Conservation (phyloP, 2,329 filamentous ascomycete genomes). For the Colletotrichum zoysiae region DNA sequence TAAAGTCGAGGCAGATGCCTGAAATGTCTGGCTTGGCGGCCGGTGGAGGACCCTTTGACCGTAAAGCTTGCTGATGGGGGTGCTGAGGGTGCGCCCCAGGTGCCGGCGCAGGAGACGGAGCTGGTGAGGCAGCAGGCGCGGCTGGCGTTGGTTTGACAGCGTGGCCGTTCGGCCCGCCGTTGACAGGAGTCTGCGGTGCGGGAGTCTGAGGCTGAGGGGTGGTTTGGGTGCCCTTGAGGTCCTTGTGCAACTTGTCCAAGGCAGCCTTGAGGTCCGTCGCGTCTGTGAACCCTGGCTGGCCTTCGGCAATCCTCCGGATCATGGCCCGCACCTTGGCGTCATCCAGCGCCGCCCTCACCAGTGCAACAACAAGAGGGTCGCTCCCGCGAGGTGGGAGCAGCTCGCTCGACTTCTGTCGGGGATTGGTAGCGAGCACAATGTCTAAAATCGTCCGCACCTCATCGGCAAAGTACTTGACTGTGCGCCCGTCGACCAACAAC, state of each 20-base stretch:
- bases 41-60: constrained; percentile 68
- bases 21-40: constrained; percentile 70
- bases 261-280: constrained; percentile 66
- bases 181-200: constrained; percentile 49
- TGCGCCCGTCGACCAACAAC: constrained; percentile 66
- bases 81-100: constrained; percentile 39
- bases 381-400: constrained; percentile 66
- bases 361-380: constrained; percentile 67
- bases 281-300: constrained; percentile 64
- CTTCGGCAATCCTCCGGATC: constrained; percentile 66
- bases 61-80: constrained; percentile 65
- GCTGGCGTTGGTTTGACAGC: constrained; percentile 21
- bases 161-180: constrained; percentile 51
- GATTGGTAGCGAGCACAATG: constrained; percentile 71
- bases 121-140: constrained; percentile 27
- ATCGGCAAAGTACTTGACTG: constrained; percentile 71
- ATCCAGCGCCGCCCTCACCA: constrained; percentile 70
- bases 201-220: constrained; percentile 45
- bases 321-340: constrained; percentile 62
- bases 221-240: constrained; percentile 48
- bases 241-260: constrained; percentile 61
- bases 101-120: constrained; percentile 23
- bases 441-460: constrained; percentile 69
- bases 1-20: constrained; percentile 78
- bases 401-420: constrained; percentile 65